phyloP scores from a whole-genome alignment of 176 grass and related monocot genomes.

The Neostapfia colusana region DNA sequence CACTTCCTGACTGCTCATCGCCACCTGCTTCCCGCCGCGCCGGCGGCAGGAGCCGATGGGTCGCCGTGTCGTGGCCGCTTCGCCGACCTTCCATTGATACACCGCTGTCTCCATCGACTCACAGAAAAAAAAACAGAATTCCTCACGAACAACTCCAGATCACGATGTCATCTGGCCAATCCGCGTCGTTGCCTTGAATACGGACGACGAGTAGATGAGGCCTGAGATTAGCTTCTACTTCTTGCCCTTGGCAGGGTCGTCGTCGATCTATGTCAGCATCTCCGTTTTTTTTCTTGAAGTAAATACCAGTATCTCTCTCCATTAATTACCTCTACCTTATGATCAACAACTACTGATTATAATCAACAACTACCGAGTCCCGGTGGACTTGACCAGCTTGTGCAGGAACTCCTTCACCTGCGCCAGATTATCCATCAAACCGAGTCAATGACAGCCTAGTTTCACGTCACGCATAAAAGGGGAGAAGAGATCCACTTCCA shows the following conservation, averaged over 20 bases:
- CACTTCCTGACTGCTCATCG: not conserved
- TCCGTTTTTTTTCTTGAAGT: not conserved
- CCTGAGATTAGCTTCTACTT: not conserved
- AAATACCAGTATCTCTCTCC: no score
- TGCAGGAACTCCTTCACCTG: slow-evolving; percentile 42
- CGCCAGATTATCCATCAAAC: not conserved
- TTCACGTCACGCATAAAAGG: not conserved
- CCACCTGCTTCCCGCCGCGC: not conserved
- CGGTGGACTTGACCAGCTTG: slow-evolving; percentile 30
- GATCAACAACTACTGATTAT: no score
- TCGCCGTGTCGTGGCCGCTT: not conserved
- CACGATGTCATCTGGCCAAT: not conserved
- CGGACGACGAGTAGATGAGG: not conserved
- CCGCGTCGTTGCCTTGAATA: not conserved
- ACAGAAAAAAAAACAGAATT: not conserved
- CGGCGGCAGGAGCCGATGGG: not conserved
- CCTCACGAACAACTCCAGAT: not conserved
- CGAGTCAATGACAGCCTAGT: not conserved
- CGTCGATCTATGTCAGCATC: not conserved
- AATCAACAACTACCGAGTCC: not conserved
- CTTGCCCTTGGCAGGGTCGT: not conserved
- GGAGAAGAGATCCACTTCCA: not conserved
- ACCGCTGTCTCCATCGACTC: not conserved
- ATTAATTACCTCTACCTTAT: not conserved
- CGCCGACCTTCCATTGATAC: not conserved